Percentiles rank a stretch among this genome's conserved stretches.
Evolutionary conservation across 2,329 filamentous ascomycete species (phyloP).

Genomic region (Hypoxylon sp.): DNA sequence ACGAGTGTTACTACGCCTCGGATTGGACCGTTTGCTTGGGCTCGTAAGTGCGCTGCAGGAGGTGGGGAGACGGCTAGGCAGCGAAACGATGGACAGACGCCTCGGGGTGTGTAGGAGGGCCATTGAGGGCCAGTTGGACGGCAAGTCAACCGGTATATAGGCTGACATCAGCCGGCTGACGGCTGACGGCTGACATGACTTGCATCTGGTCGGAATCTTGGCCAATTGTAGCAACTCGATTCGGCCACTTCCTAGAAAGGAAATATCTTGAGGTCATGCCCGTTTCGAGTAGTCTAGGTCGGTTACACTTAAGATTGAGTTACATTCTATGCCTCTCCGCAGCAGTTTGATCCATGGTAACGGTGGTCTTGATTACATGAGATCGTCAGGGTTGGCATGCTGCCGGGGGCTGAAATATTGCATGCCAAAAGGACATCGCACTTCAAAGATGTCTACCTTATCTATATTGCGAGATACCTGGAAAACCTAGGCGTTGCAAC

Average conservation of each 20-base stretch:
- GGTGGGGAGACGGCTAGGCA: constrained; percentile 13
- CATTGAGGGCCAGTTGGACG: constrained; percentile 3
- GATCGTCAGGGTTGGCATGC: background rate
- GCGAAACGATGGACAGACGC: constrained; percentile 19
- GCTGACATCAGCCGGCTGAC: constrained; percentile 8
- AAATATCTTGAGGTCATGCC: constrained; percentile 8
- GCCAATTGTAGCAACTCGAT: background rate
- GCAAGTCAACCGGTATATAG: constrained; percentile 7
- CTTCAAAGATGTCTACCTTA: background rate
- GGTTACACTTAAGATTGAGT: background rate
- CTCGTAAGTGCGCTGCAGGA: constrained; percentile 19
- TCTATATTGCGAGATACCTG: background rate
- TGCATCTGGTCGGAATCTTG: background rate
- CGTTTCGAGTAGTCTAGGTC: background rate
- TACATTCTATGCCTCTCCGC: background rate
- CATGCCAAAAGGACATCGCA: background rate
- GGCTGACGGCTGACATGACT: constrained; percentile 1
- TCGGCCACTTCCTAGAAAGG: constrained; percentile 21
- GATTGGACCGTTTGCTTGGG: constrained; percentile 11
- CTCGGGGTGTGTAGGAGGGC: constrained; percentile 16
- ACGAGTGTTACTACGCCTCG: constrained; percentile 16
- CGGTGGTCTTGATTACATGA: too few relatives aligned
- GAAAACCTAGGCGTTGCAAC: background rate
- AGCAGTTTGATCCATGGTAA: background rate
- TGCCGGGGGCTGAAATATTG: too few relatives aligned